Evolutionary conservation across 306 rosid genomes (phyloP).

Genomic region (Prinsepia uniflora): DNA sequence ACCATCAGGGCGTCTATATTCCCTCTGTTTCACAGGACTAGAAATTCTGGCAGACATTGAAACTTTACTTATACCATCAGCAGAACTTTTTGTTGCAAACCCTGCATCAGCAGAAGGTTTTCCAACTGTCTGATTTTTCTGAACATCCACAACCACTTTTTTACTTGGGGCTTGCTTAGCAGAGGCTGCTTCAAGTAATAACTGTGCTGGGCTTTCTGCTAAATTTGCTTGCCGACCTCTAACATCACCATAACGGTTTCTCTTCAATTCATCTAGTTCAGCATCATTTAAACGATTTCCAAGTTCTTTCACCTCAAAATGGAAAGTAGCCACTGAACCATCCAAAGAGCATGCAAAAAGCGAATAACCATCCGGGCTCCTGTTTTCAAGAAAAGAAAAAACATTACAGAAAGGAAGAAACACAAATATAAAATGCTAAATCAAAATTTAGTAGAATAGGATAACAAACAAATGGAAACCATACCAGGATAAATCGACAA

Average conservation of each 20-base stretch:
- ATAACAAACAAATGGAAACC: conserved; percentile 15
- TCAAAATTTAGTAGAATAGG: conserved; percentile 5
- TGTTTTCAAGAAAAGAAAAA: conserved; percentile 40
- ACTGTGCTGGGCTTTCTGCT: conserved; percentile 93
- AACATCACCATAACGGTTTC: conserved; percentile 89
- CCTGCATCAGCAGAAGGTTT: conserved; percentile 48
- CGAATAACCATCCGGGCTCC: conserved; percentile 98
- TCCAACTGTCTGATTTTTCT: conserved; percentile 43
- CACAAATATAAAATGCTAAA: conserved; percentile 4
- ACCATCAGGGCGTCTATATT: conserved; percentile 96
- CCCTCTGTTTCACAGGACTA: conserved; percentile 95
- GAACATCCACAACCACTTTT: conserved; percentile 59
- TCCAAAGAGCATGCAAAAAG: conserved; percentile 98
- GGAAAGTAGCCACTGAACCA: conserved; percentile 84
- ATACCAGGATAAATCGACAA: conserved; percentile 98
- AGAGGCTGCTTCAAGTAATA: conserved; percentile 92
- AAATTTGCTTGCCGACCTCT: conserved; percentile 79
- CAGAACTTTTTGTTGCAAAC: conserved; percentile 42
- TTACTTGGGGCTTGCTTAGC: conserved; percentile 61
- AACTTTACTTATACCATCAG: conserved; percentile 53
- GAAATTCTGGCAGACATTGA: conserved; percentile 54
- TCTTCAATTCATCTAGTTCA: conserved; percentile 87
- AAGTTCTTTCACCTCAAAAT: conserved; percentile 88
- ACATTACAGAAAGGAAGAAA: conserved; percentile 10
- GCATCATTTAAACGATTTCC: conserved; percentile 73